Percentiles rank a stretch among this genome's conserved stretches.
These are phyloP conservation scores for Colletotrichum siamense DNA, from an alignment of 2,329 filamentous ascomycete species.

Conservation along the genomic window DNA sequence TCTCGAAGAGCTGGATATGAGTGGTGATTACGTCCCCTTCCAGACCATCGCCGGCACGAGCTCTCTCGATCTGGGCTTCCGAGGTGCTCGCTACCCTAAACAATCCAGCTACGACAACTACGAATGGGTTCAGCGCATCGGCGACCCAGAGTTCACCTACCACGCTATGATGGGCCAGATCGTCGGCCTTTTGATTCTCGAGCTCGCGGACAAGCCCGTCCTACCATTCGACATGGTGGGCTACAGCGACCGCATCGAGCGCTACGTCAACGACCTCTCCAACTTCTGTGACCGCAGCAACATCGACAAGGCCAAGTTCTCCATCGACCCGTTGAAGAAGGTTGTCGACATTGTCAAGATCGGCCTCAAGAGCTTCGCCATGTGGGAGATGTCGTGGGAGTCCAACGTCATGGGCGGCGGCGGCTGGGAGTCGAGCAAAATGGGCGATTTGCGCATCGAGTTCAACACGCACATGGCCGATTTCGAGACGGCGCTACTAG, in stretches of 20 bases:
- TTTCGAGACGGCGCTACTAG: constrained; percentile 85
- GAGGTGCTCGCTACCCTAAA: constrained; percentile 69
- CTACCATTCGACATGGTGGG: constrained; percentile 80
- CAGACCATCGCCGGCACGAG: constrained; percentile 90
- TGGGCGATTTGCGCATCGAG: constrained; percentile 70
- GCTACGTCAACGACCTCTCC: constrained; percentile 68
- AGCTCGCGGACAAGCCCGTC: constrained; percentile 81
- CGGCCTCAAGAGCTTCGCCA: constrained; percentile 69
- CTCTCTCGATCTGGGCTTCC: constrained; percentile 84
- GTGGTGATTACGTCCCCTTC: constrained; percentile 87
- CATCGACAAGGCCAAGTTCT: constrained; percentile 61
- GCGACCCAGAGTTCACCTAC: constrained; percentile 84
- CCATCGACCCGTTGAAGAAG: constrained; percentile 62
- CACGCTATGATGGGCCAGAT: constrained; percentile 82
- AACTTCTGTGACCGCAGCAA: constrained; percentile 14
- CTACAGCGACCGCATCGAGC: constrained; percentile 71
- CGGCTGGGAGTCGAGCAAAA: constrained; percentile 75
- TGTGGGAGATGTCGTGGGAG: constrained; percentile 82
- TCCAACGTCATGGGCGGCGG: constrained; percentile 71
- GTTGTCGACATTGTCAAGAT: constrained; percentile 66
- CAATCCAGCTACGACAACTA: constrained; percentile 91
- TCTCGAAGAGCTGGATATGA: constrained; percentile 72
- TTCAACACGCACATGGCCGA: constrained; percentile 81
- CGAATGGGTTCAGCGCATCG: constrained; percentile 80
- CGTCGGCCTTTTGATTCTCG: constrained; percentile 81